Evolutionary conservation across 139 green algal species (phyloP), one percentile per base, ranked within the genome.

Genomic region (Asterochloris sp.): DNA sequence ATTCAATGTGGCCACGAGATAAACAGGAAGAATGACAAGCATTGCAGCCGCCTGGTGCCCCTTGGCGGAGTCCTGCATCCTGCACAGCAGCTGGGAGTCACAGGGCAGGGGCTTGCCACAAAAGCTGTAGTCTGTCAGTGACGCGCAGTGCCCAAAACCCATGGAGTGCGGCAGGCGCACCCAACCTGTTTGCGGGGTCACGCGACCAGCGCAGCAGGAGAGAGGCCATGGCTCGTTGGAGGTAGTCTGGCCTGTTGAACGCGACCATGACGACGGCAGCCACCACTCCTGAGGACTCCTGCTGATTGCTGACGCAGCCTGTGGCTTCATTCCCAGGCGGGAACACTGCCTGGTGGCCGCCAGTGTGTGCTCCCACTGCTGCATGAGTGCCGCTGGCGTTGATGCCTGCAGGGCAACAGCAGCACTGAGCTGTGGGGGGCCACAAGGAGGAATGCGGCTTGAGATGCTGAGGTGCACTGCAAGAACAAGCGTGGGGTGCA

Each of bases 231-330:
- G 79, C 77, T 27, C 74, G 71, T 71, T 85, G 62, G 64, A 92
- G 73, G 63, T 92, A 92, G 0, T 83, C 78, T 12, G 78, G 78
- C 12, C 88, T 75, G 73, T 92, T 83, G 76, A 89, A 89, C 11
- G 85, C 83, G 64, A 92, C 67, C 21, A 83, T 83, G 24, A 90
- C 83, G 19, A 92, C 86, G 16, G 86, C 86, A n/a, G 88, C 88
- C n/a, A 88, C 61, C 0, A 73, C 82, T 60, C 80, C 83, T 0
- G 11, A 6, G 0, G 17, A 12, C 0, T 76, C 29, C 13, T 75
- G 54, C 0, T 29, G 64, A 8, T 54, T 60, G 0, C 80, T 82
- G 15, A 89, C 66, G 23, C 87, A 90, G 8, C 62, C 64, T 10
- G 28, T 27, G 1, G 81, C 78, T 67, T 88, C 78, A 27, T 83